These are phyloP conservation scores for Vitis hybrid DNA, from an alignment of 177 flowering plant species.

Conservation along the genomic window DNA sequence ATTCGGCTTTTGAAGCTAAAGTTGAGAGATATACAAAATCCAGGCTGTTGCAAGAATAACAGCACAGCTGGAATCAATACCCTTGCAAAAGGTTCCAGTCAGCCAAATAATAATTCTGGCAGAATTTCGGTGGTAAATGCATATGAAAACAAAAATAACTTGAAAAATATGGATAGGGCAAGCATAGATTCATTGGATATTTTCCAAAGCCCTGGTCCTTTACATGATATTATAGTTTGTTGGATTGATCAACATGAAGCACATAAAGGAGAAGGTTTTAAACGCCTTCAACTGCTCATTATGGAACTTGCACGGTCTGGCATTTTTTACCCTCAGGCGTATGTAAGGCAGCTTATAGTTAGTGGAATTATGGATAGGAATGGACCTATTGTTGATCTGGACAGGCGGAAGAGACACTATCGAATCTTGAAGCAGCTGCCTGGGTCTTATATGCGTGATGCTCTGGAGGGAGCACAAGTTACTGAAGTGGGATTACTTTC, in stretches of 20 bases:
- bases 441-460: slow-evolving; percentile 51
- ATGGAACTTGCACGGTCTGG: slow-evolving; percentile 76
- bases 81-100: slow-evolving; percentile 21
- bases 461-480: slow-evolving; percentile 61
- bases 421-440: slow-evolving; percentile 82
- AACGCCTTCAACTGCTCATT: slow-evolving; percentile 70
- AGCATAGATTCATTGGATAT: slow-evolving; percentile 29
- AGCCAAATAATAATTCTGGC: slow-evolving; percentile 27
- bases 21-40: slow-evolving; percentile 39
- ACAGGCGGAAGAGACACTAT: slow-evolving; percentile 62
- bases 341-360: slow-evolving; percentile 88
- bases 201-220: slow-evolving; percentile 78
- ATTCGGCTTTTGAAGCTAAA: slow-evolving; percentile 66
- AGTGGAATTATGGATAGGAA: slow-evolving; percentile 77
- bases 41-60: slow-evolving; percentile 23
- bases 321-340: slow-evolving; percentile 82
- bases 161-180: slow-evolving; percentile 24
- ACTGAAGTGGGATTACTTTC: slow-evolving; percentile 36
- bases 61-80: slow-evolving; percentile 13
- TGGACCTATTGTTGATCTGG: slow-evolving; percentile 43
- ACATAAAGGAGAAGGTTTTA: slow-evolving; percentile 63
- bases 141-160: slow-evolving; percentile 22
- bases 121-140: slow-evolving; percentile 24
- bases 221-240: slow-evolving; percentile 92
- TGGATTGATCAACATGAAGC: slow-evolving; percentile 97